Percentiles rank a stretch among this genome's conserved stretches.
Evolutionary conservation across 1,284 basidiomycete species (phyloP).

Genomic region (Golubevia pallescens): DNA sequence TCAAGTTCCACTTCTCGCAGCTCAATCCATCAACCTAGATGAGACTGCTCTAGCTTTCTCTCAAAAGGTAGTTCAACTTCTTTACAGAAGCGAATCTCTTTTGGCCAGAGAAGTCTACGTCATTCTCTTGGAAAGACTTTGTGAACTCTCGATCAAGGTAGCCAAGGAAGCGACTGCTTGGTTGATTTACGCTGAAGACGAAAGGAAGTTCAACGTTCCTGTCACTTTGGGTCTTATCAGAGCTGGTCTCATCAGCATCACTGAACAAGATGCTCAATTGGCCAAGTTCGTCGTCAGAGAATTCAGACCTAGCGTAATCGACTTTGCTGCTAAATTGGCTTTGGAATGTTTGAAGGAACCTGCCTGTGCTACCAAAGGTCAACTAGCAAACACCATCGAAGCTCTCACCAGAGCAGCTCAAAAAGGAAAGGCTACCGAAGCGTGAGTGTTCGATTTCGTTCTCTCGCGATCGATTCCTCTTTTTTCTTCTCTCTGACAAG

Average conservation of each 20-base stretch:
- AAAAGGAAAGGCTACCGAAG: constrained; percentile 78
- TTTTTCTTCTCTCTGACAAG: constrained; percentile 6
- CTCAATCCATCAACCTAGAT: constrained; percentile 78
- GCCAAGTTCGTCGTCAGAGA: constrained; percentile 82
- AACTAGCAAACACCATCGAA: constrained; percentile 83
- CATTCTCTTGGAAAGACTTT: constrained; percentile 84
- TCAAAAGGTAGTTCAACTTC: constrained; percentile 80
- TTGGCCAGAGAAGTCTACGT: constrained; percentile 71
- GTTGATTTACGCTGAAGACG: constrained; percentile 95
- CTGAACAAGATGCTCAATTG: constrained; percentile 86
- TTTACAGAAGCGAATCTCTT: constrained; percentile 52
- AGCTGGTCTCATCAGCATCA: constrained; percentile 78
- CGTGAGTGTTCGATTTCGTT: constrained; percentile 68
- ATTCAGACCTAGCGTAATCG: constrained; percentile 77
- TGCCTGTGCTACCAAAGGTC: constrained; percentile 74
- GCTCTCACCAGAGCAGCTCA: constrained; percentile 73
- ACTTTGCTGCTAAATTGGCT: constrained; percentile 83
- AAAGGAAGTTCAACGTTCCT: constrained; percentile 85
- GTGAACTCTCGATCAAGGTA: constrained; percentile 86
- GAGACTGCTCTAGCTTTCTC: constrained; percentile 89
- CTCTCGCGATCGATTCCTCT: constrained; percentile 8
- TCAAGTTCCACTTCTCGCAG: constrained; percentile 79
- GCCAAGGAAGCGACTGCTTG: constrained; percentile 96
- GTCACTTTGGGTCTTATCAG: constrained; percentile 88
- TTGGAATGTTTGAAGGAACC: constrained; percentile 83